Percentiles rank a stretch among this genome's conserved stretches.
These are phyloP conservation scores for Ganoderma leucocontextum DNA, from an alignment of 1,284 basidiomycete species.

Conservation along the genomic window DNA sequence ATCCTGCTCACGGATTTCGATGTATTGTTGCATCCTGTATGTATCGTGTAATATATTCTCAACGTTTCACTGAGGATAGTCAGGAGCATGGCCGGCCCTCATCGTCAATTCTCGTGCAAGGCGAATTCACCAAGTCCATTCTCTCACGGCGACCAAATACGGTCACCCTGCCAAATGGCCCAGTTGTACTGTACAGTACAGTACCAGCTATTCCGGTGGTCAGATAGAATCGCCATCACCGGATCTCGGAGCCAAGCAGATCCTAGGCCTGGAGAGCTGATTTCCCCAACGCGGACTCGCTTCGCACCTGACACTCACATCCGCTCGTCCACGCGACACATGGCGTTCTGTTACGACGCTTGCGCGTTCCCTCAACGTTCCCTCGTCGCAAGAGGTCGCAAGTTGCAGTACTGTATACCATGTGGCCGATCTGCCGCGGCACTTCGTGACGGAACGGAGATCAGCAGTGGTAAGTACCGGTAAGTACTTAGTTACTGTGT, in stretches of 20 bases:
- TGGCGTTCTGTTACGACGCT: not conserved
- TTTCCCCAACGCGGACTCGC: not conserved
- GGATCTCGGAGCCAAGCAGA: too few relatives aligned
- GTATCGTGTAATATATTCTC: too few relatives aligned
- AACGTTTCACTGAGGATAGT: too few relatives aligned
- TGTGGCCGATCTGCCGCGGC: not conserved
- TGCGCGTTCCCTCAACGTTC: not conserved
- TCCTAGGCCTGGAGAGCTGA: not conserved
- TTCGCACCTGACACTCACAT: not conserved
- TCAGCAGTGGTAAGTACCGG: not conserved
- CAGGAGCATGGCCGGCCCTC: too few relatives aligned
- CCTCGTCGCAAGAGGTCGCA: not conserved
- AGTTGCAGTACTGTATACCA: not conserved
- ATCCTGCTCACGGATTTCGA: too few relatives aligned
- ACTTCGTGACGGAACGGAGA: not conserved
- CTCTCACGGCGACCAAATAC: not conserved
- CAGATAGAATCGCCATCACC: constrained; percentile 2
- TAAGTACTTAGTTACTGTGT: not conserved
- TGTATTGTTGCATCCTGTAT: too few relatives aligned
- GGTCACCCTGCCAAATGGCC: not conserved
- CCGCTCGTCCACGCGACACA: not conserved
- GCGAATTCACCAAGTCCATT: not conserved
- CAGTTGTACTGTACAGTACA: too few relatives aligned
- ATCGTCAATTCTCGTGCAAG: too few relatives aligned
- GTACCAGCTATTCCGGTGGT: not conserved